Conservation (phyloP, 495 filamentous ascomycete genomes). For the Xanthoparmelia taractica region DNA sequence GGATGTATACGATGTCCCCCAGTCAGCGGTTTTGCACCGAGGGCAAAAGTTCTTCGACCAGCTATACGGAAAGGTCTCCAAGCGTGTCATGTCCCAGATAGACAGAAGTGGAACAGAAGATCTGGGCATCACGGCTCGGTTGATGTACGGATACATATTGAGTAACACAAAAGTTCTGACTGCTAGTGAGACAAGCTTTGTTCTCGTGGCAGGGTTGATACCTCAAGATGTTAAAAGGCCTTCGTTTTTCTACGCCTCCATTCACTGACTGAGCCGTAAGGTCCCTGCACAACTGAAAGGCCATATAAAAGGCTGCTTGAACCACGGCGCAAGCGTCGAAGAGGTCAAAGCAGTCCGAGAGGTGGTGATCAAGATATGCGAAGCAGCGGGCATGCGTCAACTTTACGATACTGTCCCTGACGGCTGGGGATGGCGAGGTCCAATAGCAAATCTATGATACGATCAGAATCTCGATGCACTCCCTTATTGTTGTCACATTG, state of each 20-base stretch:
- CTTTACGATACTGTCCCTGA: constrained; percentile 28
- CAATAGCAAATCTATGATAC: constrained; percentile 21
- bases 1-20: constrained; percentile 33
- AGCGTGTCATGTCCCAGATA: constrained; percentile 47
- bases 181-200: constrained; percentile 43
- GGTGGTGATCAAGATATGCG: constrained; percentile 42
- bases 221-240: constrained; percentile 41
- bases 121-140: constrained; percentile 41
- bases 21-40: constrained; percentile 37
- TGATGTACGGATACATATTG: constrained; percentile 47
- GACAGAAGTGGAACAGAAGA: constrained; percentile 48
- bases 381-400: constrained; percentile 40
- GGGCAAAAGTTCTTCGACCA: constrained; percentile 45
- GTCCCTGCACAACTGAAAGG: constrained; percentile 51
- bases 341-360: constrained; percentile 47
- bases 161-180: constrained; percentile 43
- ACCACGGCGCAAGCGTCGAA: constrained; percentile 45
- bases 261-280: constrained; percentile 22
- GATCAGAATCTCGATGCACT: constrained; percentile 23
- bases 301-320: constrained; percentile 46
- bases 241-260: constrained; percentile 1
- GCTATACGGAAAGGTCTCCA: constrained; percentile 46
- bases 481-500: constrained; percentile 28
- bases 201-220: constrained; percentile 49
- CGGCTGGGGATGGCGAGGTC: constrained; percentile 37